Percentiles rank a stretch among this genome's conserved stretches.
Evolutionary conservation across 805 yeast species (phyloP).

Genomic region (Candida insectalens): DNA sequence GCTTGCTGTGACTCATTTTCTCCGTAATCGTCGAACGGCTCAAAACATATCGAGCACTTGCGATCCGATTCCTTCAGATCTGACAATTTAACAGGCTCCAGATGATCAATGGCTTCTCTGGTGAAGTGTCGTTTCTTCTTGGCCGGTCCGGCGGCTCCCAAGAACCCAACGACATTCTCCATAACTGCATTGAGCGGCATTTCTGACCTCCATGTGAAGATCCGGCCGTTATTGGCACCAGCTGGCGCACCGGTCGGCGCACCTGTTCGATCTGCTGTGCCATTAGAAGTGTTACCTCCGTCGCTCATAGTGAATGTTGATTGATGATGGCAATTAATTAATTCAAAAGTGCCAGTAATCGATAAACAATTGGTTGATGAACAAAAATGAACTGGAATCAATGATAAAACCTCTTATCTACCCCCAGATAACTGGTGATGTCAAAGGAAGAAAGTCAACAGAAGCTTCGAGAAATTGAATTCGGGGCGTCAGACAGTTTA

Average conservation of each 20-base stretch:
- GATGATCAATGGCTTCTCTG: slow-evolving; percentile 22
- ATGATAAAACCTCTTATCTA: too few species aligned
- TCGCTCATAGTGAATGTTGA: too few species aligned
- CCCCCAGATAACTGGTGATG: too few species aligned
- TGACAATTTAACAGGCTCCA: slow-evolving; percentile 18
- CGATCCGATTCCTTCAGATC: slow-evolving; percentile 21
- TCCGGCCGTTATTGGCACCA: not conserved
- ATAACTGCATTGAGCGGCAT: slow-evolving; percentile 1
- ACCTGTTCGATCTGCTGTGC: not conserved
- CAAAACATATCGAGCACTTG: slow-evolving; percentile 35
- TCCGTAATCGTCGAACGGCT: slow-evolving; percentile 15
- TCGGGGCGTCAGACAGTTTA: too few species aligned
- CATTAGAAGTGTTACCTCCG: not conserved
- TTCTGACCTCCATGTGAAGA: slow-evolving; percentile 1
- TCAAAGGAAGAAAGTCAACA: too few species aligned
- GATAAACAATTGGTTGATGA: too few species aligned
- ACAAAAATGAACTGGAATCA: too few species aligned
- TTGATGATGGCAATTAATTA: too few species aligned
- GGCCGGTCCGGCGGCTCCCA: slow-evolving; percentile 1
- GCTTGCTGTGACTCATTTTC: too few species aligned
- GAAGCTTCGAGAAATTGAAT: too few species aligned
- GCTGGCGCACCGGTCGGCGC: not conserved
- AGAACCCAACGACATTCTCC: slow-evolving; percentile 1
- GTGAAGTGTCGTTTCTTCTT: slow-evolving; percentile 18
- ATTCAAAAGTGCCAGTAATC: too few species aligned